A percentile compares a stretch with the other conserved stretches of the same genome.
These are phyloP conservation scores for Bacterosira constricta DNA, from an alignment of 108 stramenopile genomes.

Conservation along the genomic window DNA sequence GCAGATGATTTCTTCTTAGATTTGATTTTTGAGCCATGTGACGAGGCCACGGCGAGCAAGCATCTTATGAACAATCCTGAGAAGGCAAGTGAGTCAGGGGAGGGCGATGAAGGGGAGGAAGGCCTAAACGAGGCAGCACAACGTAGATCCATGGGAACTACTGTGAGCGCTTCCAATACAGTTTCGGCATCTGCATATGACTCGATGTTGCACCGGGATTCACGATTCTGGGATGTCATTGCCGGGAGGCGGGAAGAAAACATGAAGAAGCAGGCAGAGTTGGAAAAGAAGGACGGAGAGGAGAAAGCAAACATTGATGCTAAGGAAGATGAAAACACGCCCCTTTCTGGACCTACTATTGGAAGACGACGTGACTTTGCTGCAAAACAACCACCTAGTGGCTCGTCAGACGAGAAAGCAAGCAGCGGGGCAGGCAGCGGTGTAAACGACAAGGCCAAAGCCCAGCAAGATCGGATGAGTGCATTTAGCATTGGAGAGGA, in stretches of 20 bases:
- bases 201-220: conserved; percentile 84
- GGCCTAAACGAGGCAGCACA: conserved; percentile 53
- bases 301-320: not conserved
- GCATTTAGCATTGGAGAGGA: conserved; percentile 85
- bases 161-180: conserved; percentile 6
- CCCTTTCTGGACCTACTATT: conserved; percentile 72
- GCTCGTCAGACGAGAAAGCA: conserved; percentile 5
- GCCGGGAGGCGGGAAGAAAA: conserved; percentile 66
- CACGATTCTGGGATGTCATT: conserved; percentile 89
- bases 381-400: conserved; percentile 4
- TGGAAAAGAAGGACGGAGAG: conserved; percentile 25
- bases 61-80: conserved; percentile 42
- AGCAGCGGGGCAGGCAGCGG: not conserved
- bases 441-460: conserved; percentile 27
- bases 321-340: conserved; percentile 25
- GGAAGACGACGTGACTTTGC: conserved; percentile 70
- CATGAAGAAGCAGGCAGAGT: conserved; percentile 30
- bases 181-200: conserved; percentile 79
- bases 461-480: conserved; percentile 41
- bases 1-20: conserved; percentile 93
- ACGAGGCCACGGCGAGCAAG: conserved; percentile 68
- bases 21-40: conserved; percentile 92
- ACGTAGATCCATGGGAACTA: conserved; percentile 42
- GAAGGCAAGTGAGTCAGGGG: conserved; percentile 6
- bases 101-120: conserved; percentile 24